These are phyloP conservation scores for Phyllosticta ampelicida DNA, from an alignment of 2,329 filamentous ascomycete genomes.

Conservation along the genomic window DNA sequence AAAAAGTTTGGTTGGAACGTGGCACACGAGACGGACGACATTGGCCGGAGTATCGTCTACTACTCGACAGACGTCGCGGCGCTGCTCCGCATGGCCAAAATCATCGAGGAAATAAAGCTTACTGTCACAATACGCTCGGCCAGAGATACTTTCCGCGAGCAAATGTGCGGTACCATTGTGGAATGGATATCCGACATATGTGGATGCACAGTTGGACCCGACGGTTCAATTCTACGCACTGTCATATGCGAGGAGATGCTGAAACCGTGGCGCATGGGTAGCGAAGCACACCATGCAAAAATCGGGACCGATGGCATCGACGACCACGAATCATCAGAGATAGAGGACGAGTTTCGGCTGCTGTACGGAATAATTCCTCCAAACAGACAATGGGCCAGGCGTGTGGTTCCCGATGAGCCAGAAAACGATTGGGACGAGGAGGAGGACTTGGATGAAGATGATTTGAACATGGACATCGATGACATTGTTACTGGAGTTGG, in stretches of 20 bases:
- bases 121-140: constrained; percentile 91
- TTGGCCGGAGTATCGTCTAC: constrained; percentile 76
- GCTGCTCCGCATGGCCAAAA: constrained; percentile 66
- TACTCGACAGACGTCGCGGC: constrained; percentile 61
- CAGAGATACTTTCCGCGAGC: constrained; percentile 89
- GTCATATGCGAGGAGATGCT: constrained; percentile 88
- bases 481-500: constrained; percentile 24
- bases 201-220: constrained; percentile 72
- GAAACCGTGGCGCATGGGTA: constrained; percentile 77
- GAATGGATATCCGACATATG: constrained; percentile 93
- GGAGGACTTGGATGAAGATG: constrained; percentile 35
- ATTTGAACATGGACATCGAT: constrained; percentile 38
- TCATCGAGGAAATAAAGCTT: constrained; percentile 90
- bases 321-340: constrained; percentile 61
- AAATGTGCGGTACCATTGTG: constrained; percentile 97
- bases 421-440: constrained; percentile 39
- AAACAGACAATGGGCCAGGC: constrained; percentile 10
- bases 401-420: constrained; percentile 33
- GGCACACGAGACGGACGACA: constrained; percentile 79
- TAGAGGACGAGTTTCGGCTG: constrained; percentile 31
- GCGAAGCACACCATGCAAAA: constrained; percentile 65
- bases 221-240: constrained; percentile 66
- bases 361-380: constrained; percentile 12
- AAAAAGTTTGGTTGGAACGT: constrained; percentile 57
- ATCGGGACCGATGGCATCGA: constrained; percentile 72